These are phyloP conservation scores for Epichloe coenophiala DNA, from an alignment of 2,329 filamentous ascomycete species.

Conservation along the genomic window DNA sequence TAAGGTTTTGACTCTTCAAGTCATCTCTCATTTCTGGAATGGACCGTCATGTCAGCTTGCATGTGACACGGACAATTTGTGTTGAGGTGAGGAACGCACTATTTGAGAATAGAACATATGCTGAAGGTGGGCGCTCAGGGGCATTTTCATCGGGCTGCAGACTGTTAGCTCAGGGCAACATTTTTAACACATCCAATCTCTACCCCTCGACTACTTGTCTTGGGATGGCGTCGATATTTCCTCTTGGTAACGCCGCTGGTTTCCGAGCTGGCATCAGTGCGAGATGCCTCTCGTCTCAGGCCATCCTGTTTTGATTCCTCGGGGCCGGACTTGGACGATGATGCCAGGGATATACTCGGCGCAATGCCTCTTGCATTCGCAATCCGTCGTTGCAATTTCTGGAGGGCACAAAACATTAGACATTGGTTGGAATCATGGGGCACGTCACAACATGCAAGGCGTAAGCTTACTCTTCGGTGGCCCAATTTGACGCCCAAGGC, in stretches of 20 bases:
- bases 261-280: conserved; percentile 33
- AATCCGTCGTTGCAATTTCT: conserved; percentile 77
- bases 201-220: conserved; percentile 31
- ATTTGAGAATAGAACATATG: conserved; percentile 78
- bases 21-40: conserved; percentile 59
- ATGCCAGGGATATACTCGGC: conserved; percentile 36
- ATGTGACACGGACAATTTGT: not conserved
- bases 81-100: conserved; percentile 37
- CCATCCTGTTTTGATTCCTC: conserved; percentile 45
- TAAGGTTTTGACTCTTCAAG: conserved; percentile 60
- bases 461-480: conserved; percentile 56
- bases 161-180: not conserved
- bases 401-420: conserved; percentile 4
- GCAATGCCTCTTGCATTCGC: conserved; percentile 56
- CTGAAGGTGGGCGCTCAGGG: conserved; percentile 66
- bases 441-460: conserved; percentile 5
- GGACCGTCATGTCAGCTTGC: not conserved
- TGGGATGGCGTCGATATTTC: conserved; percentile 67
- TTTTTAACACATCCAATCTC: not conserved
- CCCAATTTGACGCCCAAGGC: conserved; percentile 65
- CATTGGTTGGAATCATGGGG: conserved; percentile 3
- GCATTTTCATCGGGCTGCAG: conserved; percentile 61
- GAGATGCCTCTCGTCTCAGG: conserved; percentile 32
- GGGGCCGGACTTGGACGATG: conserved; percentile 32
- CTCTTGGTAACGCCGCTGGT: conserved; percentile 42